Evolutionary conservation across 208 protist species (phyloP), one percentile per base, ranked within the genome.

Genomic region (Leishmania tropica): DNA sequence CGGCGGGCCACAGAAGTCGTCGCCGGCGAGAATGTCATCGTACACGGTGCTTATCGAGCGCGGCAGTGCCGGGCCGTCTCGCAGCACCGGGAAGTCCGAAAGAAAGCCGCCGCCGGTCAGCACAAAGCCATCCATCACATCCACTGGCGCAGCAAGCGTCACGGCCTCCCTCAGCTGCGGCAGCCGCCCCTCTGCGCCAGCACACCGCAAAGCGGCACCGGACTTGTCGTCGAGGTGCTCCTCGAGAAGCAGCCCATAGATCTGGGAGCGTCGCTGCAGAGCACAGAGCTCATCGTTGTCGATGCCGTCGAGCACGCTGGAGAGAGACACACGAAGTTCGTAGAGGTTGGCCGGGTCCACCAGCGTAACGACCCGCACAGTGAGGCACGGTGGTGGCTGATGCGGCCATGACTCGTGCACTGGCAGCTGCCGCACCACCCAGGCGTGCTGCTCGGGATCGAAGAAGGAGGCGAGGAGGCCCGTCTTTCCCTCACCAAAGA

Each of bases 391-490:
- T 15, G 81, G 81, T 15, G 58, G 70, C 62, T 76, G 80, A 60
- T 58, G 86, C 72, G 73, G 81, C 76, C 48, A 80, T 5, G 47
- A 53, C 75, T 60, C 81, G 48, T 85, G 72, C n/a, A 92, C 67
- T 1, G 86, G 85, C 31, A 80, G 48, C 47, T 91, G 92, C 21
- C 87, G 67, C 62, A 95, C 90, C 3, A 93, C 83, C 92, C 92
- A 95, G 2, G 72, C 67, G 65, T 89, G 86, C 62, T 76, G 74
- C 68, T 85, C 85, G 0, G 85, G 85, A 58, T 93, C 81, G 83
- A 89, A 93, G 78, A 90, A 92, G 62, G 90, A 93, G n/a, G 88
- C 82, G 1, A 92, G 58, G 4, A 95, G 72, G 4, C 86, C 92
- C 15, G 88, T 83, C 31, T 81, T 75, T 15, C 86, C 81, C 13